Evolutionary conservation across 768 basidiomycete genomes (phyloP), one percentile per base, ranked within the genome.

Genomic region (Myochromella boudieri): DNA sequence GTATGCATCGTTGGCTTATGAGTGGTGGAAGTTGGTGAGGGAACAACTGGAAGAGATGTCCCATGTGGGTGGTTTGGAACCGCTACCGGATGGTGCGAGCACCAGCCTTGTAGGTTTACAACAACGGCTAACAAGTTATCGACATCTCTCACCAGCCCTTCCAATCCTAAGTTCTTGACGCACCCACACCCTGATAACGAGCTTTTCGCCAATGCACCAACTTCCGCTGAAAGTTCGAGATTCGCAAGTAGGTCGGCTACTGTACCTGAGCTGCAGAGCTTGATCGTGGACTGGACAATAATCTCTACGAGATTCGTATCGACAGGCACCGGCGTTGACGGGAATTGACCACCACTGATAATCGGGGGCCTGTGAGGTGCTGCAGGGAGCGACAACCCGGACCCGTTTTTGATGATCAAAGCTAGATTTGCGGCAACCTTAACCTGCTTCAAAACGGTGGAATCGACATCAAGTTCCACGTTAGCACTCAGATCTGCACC

Each of bases 181-280:
- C 52, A 56, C 15, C 27, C 34, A 24, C 57, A 58, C 21, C 45
- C 45, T 14, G 25, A 9, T 8, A 58, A 48, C 11, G 55, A 37
- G 18, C 21, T 39, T 4, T 32, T 32, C 31, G 48, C 50, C 22
- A 42, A 11, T 12, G 24, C 20, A 37, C 26, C 52, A 9, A 40
- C 37, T 4, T 48, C 17, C 3, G 25, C 37, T 40, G 52, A 28
- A 6, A 28, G 17, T 10, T 52, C 43, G 28, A 59, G 31, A 32
- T 48, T 56, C 12, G 22, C 1, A 9, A 54, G 38, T 12, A 59
- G 29, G 3, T 21, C 33, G 26, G 45, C 24, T 15, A 44, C 47
- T 4, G 44, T 36, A 18, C 21, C 28, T n/a, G 57, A 53, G 2
- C 46, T 47, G 18, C 48, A 20, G 22, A 58, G 50, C 27, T 48